A percentile compares a stretch with the other conserved stretches of the same genome.
phyloP scores from a whole-genome alignment of 108 stramenopile genomes.

The Thalassiosira profunda region DNA sequence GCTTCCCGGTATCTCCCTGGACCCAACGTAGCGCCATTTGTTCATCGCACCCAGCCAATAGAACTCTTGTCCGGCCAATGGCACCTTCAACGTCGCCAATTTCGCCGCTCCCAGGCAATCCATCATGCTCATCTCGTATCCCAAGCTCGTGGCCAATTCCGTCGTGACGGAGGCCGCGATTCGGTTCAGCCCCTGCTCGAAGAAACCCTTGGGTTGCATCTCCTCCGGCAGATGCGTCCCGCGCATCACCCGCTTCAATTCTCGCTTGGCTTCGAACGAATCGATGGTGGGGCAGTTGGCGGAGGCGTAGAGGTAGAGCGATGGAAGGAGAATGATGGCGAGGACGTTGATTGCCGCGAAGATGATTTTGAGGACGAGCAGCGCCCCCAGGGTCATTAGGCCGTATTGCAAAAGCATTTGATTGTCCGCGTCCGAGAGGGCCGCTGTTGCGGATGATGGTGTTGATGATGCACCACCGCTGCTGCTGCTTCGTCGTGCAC shows the following conservation, averaged over 20 bases:
- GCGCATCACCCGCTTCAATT: slow-evolving; percentile 76
- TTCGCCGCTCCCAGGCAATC: slow-evolving; percentile 50
- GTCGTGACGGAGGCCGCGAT: slow-evolving; percentile 66
- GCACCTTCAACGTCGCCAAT: slow-evolving; percentile 55
- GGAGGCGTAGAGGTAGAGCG: slow-evolving; percentile 59
- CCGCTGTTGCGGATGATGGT: background rate
- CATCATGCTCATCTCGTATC: slow-evolving; percentile 57
- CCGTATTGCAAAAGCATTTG: slow-evolving; percentile 17
- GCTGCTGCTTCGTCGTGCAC: background rate
- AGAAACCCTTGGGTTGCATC: slow-evolving; percentile 67
- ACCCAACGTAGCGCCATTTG: slow-evolving; percentile 30
- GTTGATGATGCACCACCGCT: background rate
- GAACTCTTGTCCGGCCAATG: slow-evolving; percentile 50
- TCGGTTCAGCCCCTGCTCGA: slow-evolving; percentile 55
- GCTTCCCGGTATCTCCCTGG: slow-evolving; percentile 20
- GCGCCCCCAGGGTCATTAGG: slow-evolving; percentile 6
- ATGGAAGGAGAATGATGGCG: slow-evolving; percentile 47
- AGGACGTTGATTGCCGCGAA: slow-evolving; percentile 16
- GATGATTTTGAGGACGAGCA: slow-evolving; percentile 18
- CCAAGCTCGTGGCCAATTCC: slow-evolving; percentile 71
- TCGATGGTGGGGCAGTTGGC: slow-evolving; percentile 57
- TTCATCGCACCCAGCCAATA: slow-evolving; percentile 67
- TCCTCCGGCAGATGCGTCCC: slow-evolving; percentile 78
- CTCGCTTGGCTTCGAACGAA: slow-evolving; percentile 77
- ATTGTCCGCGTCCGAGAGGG: slow-evolving; percentile 24